Base-by-base conservation (phyloP, 202 grass and related monocot species). In the Saccharum hybrid region DNA sequence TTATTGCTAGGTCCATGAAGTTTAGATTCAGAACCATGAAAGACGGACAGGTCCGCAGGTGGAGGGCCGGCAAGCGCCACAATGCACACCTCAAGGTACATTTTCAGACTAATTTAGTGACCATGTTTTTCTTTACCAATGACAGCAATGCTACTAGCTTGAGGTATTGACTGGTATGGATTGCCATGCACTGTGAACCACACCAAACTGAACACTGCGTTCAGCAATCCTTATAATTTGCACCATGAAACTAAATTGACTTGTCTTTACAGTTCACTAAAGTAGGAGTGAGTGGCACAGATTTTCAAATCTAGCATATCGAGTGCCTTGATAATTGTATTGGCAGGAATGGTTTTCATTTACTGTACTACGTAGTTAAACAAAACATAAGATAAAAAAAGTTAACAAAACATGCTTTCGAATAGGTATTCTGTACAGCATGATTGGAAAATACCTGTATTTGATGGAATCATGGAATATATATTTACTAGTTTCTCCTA, bases 21-120 rank as follows among this genome's bases (percentile, higher is more conserved):
- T 94, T 94, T 45, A 84, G 95, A 66, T 98, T 98, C 88, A 90
- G 90, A 87, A 88, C 90, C 30, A 81, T 98, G 89, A 90, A 93
- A 6, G 92, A 98, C 67, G 95, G 95, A 13, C 86, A 85, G 82
- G 93, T 98, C 74, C 87, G 95, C 57, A 86, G 92, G 51, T 98
- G 95, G 95, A 88, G 80, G 40, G 82, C 95, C 28, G 95, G 95
- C 46, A 95, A 93, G 66, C 92, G 90, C 15, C 95, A 98, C 76
- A 94, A 95, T 85, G 92, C 92, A 34, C 92, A 94, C 72, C 87
- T 54, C 43, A 98, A 98, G 95, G 95, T 98, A 84, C 22, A 11
- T 73, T 49, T 14, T 22, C 54, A 18, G 8, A 56, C 16, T 36
- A n/a, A 68, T 18, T 38, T 68, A 14, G 8, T 31, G 1, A 13